Conservation (phyloP, 192 early-diverging fungal species). For the Phycomyces nitens region DNA sequence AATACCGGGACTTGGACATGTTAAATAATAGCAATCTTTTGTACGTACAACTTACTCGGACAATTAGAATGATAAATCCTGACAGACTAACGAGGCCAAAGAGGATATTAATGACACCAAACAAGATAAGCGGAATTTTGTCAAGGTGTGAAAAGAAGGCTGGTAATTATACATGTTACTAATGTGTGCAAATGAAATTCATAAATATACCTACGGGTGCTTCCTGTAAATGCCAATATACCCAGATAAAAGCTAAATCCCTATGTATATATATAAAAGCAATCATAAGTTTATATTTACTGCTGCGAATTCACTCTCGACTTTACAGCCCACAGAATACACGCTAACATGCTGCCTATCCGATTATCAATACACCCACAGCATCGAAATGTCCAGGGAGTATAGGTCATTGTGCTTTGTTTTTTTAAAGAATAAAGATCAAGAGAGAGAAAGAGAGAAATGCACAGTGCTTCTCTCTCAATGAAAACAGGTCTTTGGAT, state of each 20-base stretch:
- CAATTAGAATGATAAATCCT: neutral
- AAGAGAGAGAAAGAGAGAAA: slow-evolving; percentile 8
- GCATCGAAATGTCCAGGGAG: slow-evolving; percentile 6
- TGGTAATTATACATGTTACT: neutral
- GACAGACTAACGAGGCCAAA: slow-evolving; percentile 17
- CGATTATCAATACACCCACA: slow-evolving; percentile 21
- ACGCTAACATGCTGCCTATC: slow-evolving; percentile 9
- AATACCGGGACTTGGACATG: neutral
- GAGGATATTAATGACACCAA: slow-evolving; percentile 25
- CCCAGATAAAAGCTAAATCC: slow-evolving; percentile 23
- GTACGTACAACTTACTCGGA: neutral
- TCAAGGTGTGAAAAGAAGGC: slow-evolving; percentile 20
- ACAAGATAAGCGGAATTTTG: slow-evolving; percentile 15
- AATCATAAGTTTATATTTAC: neutral
- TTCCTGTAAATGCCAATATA: slow-evolving; percentile 17
- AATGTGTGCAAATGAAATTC: neutral
- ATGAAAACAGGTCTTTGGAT: neutral
- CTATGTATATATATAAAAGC: neutral
- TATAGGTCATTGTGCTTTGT: neutral
- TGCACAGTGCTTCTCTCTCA: neutral
- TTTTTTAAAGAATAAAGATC: too few relatives aligned
- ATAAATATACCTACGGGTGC: slow-evolving; percentile 16
- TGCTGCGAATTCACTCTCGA: too few relatives aligned
- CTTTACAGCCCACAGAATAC: slow-evolving; percentile 18
- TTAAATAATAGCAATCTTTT: neutral